Conservation (phyloP, 768 basidiomycete genomes). For the Cantharellus cinnabarinus region DNA sequence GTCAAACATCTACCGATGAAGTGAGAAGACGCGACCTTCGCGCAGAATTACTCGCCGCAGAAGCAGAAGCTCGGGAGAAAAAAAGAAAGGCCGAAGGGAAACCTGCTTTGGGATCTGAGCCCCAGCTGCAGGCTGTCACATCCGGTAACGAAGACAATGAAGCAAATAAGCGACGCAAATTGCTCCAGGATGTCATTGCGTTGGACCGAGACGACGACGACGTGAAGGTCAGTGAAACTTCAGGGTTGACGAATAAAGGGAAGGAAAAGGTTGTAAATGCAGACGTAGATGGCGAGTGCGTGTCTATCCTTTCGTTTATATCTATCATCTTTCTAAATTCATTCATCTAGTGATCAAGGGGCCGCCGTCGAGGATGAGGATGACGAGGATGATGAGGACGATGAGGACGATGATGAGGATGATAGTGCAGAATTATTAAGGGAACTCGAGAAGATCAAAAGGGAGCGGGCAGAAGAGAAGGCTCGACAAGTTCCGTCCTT, state of each 20-base stretch:
- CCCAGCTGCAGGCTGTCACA: constrained; percentile 1
- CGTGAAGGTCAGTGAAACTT: constrained; percentile 19
- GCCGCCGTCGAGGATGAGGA: constrained; percentile 17
- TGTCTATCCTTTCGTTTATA: too few relatives aligned
- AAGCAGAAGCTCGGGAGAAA: constrained; percentile 70
- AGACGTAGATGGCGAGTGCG: constrained; percentile 17
- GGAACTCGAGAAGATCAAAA: constrained; percentile 97
- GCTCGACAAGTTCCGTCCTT: constrained; percentile 26
- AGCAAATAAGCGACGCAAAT: constrained; percentile 61
- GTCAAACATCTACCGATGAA: constrained; percentile 66
- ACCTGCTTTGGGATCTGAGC: constrained; percentile 13
- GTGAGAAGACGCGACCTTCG: constrained; percentile 63
- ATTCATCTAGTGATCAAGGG: not conserved
- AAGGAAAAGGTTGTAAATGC: constrained; percentile 8
- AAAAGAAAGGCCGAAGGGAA: constrained; percentile 80
- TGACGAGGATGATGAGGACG: constrained; percentile 13
- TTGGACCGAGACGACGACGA: constrained; percentile 83
- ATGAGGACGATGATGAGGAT: constrained; percentile 40
- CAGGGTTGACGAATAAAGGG: not conserved
- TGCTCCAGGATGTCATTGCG: constrained; percentile 70
- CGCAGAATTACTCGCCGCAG: constrained; percentile 64
- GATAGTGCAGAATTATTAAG: constrained; percentile 85
- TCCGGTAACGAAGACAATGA: constrained; percentile 37
- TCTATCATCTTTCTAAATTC: not conserved
- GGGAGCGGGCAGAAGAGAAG: constrained; percentile 87